Conservation (phyloP, 2,329 filamentous ascomycete species). For the Fusarium domesticum region DNA sequence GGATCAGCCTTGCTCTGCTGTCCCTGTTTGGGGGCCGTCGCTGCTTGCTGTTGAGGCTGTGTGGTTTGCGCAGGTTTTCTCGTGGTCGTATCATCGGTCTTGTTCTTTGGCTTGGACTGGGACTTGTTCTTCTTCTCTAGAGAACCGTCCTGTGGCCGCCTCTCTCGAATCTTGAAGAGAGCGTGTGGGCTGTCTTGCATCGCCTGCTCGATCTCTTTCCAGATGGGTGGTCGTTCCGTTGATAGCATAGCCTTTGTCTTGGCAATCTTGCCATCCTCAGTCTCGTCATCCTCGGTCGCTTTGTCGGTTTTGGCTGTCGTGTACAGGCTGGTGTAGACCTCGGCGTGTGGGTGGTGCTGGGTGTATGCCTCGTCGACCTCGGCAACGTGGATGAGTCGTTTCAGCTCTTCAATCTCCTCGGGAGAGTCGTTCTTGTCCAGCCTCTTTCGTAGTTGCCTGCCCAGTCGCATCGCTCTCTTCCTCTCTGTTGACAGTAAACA, state of each 20-base stretch:
- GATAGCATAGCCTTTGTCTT: constrained; percentile 44
- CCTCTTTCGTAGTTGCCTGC: constrained; percentile 62
- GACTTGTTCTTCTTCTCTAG: constrained; percentile 11
- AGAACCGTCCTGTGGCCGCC: constrained; percentile 32
- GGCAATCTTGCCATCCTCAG: constrained; percentile 31
- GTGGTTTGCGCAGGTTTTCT: constrained; percentile 17
- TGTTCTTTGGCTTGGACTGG: constrained; percentile 12
- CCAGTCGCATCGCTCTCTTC: constrained; percentile 66
- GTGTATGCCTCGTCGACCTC: constrained; percentile 76
- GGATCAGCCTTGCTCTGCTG: constrained; percentile 18
- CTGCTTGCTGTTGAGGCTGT: constrained; percentile 23
- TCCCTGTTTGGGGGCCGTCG: constrained; percentile 10
- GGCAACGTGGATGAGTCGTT: constrained; percentile 60
- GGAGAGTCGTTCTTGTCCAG: constrained; percentile 50
- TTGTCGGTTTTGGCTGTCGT: constrained; percentile 37
- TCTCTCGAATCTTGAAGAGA: constrained; percentile 55
- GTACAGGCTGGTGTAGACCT: constrained; percentile 67
- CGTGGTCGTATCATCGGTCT: constrained; percentile 18
- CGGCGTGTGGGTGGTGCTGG: constrained; percentile 66
- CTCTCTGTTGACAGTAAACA: constrained; percentile 51
- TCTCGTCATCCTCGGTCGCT: constrained; percentile 36
- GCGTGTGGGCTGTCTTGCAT: constrained; percentile 54
- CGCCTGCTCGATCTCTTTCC: constrained; percentile 63
- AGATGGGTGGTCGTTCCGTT: constrained; percentile 58
- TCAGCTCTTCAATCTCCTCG: constrained; percentile 50